Conservation (phyloP, 257 asterid species). For the Lycium ferocissimum region DNA sequence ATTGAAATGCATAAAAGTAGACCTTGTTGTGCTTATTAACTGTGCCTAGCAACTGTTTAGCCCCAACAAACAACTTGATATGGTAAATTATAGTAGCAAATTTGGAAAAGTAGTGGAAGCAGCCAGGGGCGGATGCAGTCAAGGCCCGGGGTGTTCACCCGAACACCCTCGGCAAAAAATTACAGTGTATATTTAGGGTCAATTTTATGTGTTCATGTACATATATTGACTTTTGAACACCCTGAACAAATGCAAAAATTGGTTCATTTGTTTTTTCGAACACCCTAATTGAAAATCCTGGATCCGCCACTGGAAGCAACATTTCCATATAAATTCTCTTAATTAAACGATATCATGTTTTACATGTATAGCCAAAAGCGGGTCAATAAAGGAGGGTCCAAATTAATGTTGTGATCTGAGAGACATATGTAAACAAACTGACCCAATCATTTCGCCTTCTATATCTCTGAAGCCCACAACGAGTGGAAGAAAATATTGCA, state of each 20-base stretch:
- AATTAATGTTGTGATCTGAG: background rate
- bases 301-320: background rate
- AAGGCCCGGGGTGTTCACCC: no score
- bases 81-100: background rate
- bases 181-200: no score
- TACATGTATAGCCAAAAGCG: background rate
- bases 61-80: slow-evolving; percentile 18
- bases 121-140: no score
- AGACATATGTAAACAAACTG: slow-evolving; percentile 44
- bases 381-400: slow-evolving; percentile 27
- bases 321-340: background rate
- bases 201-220: no score
- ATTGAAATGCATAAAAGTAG: slow-evolving; percentile 3
- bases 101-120: background rate
- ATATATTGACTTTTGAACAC: no score
- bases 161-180: no score
- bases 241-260: no score
- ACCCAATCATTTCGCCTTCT: slow-evolving; percentile 88
- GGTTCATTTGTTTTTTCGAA: no score
- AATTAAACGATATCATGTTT: background rate
- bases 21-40: background rate
- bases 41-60: background rate
- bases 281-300: no score
- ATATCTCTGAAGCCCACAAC: slow-evolving; percentile 82
- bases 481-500: slow-evolving; percentile 74